A percentile compares a stretch with the other conserved stretches of the same genome.
phyloP scores from a whole-genome alignment of 495 filamentous ascomycete species.

The Corynascus novoguineensis region DNA sequence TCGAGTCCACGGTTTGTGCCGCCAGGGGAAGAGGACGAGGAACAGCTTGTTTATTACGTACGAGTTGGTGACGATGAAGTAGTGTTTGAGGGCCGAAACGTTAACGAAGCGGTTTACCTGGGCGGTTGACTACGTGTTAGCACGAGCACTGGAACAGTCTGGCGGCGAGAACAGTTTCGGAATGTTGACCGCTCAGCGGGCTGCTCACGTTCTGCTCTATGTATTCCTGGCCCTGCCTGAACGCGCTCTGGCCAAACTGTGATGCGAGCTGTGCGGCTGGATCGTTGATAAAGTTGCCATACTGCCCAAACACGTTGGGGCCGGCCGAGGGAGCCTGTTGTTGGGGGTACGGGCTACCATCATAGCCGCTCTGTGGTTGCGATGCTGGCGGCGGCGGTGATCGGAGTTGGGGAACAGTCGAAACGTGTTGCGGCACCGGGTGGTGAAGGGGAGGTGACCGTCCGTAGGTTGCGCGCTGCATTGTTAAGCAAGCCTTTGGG shows the following conservation, averaged over 20 bases:
- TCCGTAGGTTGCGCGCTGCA: constrained; percentile 81
- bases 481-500: no score
- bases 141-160: not conserved
- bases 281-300: constrained; percentile 89
- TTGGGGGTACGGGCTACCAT: constrained; percentile 73
- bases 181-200: no score
- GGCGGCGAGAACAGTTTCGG: not conserved
- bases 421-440: constrained; percentile 96
- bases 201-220: constrained; percentile 79
- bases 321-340: constrained; percentile 43
- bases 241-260: constrained; percentile 86
- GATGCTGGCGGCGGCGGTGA: constrained; percentile 81
- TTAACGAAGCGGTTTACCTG: constrained; percentile 92
- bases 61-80: constrained; percentile 94
- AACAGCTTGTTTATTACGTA: constrained; percentile 80
- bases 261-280: constrained; percentile 94
- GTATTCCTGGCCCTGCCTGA: constrained; percentile 83
- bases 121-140: not conserved
- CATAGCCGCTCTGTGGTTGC: constrained; percentile 62
- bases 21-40: constrained; percentile 94
- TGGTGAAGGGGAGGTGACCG: constrained; percentile 96
- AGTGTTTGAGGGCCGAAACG: constrained; percentile 87
- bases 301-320: constrained; percentile 60
- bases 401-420: constrained; percentile 96
- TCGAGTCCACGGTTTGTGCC: constrained; percentile 93